Evolutionary conservation across 441 rosid genomes (phyloP), one percentile per base, ranked within the genome.

Genomic region (Populus tomentosa): DNA sequence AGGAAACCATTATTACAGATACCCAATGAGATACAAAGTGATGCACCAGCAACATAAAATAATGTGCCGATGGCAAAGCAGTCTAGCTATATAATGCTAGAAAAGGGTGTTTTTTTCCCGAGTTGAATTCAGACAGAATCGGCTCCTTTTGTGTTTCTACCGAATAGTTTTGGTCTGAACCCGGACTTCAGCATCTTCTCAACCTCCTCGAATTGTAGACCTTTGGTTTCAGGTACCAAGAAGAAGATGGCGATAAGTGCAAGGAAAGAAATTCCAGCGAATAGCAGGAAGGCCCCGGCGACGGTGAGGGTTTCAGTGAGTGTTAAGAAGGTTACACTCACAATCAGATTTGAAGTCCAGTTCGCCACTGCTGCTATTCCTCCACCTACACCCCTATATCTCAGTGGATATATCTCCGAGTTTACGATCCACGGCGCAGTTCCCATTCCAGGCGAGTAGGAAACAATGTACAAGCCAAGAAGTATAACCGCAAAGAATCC

Each of bases 361-460:
- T 89, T 89, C 0, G 89, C 30, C 0, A 88, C 88, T 0, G 94
- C 94, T 0, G 94, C 95, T 7, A 92, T 87, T 6, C 95, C 94
- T 77, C 95, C 97, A 0, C 95, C 89, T 2, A 87, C 28, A 3
- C 95, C 95, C 86, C 93, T 84, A 71, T 88, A 92, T 28, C 87
- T 80, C 16, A 89, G 77, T 0, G 97, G 97, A 80, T 93, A 93
- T 24, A 93, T 91, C 88, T 91, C 95, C 3, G 97, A 91, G 87
- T 91, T 93, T 3, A 91, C 87, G 7, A 90, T 87, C 98, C 98
- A 89, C 0, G 97, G 97, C 20, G 78, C 92, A 0, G 93, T 85
- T 6, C 97, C 97, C 94, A 93, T 91, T 20, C 98, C 95, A 7
- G 95, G 97, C 0, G 98, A 82, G 69, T 84, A 91, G 62, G 79